phyloP scores from a whole-genome alignment of 441 rosid species.

The Sinapis alba region DNA sequence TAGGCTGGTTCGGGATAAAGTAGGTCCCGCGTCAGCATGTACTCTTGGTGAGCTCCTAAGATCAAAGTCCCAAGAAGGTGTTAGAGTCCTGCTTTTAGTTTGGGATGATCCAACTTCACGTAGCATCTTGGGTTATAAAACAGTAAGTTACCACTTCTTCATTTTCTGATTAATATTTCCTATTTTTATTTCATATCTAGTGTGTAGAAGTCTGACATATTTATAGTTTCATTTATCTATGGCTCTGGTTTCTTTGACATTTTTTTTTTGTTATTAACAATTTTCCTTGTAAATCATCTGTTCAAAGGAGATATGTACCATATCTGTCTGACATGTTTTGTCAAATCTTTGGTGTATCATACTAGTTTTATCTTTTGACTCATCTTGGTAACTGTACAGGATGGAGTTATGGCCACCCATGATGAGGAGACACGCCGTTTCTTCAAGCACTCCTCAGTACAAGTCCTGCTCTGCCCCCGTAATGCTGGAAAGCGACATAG shows the following conservation, averaged over 20 bases:
- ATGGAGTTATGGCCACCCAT: constrained; percentile 88
- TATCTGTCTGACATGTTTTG: constrained; percentile 1
- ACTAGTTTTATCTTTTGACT: constrained; percentile 2
- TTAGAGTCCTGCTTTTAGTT: constrained; percentile 64
- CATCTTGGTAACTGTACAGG: constrained; percentile 45
- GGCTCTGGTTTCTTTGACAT: constrained; percentile 14
- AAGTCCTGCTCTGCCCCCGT: constrained; percentile 75
- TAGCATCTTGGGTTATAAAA: constrained; percentile 61
- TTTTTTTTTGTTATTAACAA: not conserved
- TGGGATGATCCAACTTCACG: constrained; percentile 94
- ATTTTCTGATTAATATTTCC: not conserved
- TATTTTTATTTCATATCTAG: not conserved
- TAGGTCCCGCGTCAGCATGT: constrained; percentile 42
- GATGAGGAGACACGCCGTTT: constrained; percentile 80
- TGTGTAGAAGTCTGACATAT: not conserved
- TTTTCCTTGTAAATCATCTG: not conserved
- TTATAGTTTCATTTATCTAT: not conserved
- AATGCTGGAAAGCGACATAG: constrained; percentile 78
- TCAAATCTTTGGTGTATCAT: constrained; percentile 8
- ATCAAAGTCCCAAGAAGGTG: constrained; percentile 84
- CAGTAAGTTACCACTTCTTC: constrained; percentile 44
- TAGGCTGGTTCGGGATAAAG: constrained; percentile 58
- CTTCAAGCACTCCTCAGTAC: constrained; percentile 64
- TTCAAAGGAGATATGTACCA: not conserved
- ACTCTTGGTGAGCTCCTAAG: constrained; percentile 72